Conservation (phyloP, 1,284 basidiomycete species). For the Tranzscheliella williamsii region DNA sequence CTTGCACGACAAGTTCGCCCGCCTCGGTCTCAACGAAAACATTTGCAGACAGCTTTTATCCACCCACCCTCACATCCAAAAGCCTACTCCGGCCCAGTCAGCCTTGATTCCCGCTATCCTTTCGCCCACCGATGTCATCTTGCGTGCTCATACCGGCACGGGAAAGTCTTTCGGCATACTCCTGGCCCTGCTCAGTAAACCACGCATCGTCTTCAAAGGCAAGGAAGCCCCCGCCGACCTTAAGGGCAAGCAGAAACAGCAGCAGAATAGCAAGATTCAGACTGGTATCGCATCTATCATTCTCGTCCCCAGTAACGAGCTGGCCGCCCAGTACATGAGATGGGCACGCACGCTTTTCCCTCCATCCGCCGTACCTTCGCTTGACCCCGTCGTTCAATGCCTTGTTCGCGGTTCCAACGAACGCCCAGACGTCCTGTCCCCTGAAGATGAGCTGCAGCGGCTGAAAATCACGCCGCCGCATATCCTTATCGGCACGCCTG, state of each 20-base stretch:
- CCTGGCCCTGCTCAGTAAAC: constrained; percentile 53
- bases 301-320: constrained; percentile 56
- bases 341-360: constrained; percentile 53
- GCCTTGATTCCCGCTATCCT: constrained; percentile 48
- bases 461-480: constrained; percentile 47
- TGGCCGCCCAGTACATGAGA: constrained; percentile 51
- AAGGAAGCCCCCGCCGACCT: neutral
- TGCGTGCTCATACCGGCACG: constrained; percentile 57
- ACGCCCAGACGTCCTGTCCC: constrained; percentile 8
- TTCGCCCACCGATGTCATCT: constrained; percentile 47
- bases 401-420: constrained; percentile 38
- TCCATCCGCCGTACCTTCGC: constrained; percentile 6
- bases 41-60: constrained; percentile 36
- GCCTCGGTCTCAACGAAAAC: constrained; percentile 39
- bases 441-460: constrained; percentile 31
- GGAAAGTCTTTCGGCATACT: constrained; percentile 57
- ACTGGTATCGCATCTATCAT: constrained; percentile 49
- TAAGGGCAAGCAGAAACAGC: neutral
- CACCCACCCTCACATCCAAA: constrained; percentile 41
- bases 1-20: constrained; percentile 19
- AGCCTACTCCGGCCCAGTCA: constrained; percentile 51
- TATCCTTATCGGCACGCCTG: constrained; percentile 55
- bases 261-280: constrained; percentile 9
- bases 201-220: constrained; percentile 47
- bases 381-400: constrained; percentile 51